Percentiles rank a stretch among this genome's conserved stretches.
Conservation (phyloP, 805 yeast genomes). For the Wickerhamomyces subpelliculosus region DNA sequence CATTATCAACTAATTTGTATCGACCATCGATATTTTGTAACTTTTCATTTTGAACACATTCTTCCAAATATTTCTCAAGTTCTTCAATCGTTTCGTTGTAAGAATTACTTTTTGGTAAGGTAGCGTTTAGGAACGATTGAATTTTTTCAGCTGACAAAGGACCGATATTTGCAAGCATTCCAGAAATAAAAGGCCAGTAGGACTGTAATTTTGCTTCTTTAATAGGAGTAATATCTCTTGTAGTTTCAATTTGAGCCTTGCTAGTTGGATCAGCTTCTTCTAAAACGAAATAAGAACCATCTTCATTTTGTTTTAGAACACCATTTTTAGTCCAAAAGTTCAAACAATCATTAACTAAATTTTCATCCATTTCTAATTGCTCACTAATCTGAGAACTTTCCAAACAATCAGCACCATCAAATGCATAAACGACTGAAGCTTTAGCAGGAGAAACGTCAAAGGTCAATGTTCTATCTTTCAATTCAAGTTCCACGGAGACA, state of each 20-base stretch:
- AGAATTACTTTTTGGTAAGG: slow-evolving; percentile 42
- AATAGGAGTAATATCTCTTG: not conserved
- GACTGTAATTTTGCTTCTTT: slow-evolving; percentile 2
- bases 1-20: too few species aligned
- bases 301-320: slow-evolving; percentile 36
- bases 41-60: not conserved
- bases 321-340: slow-evolving; percentile 60
- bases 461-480: slow-evolving; percentile 34
- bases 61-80: not conserved
- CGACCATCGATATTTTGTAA: not conserved
- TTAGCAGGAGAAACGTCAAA: slow-evolving; percentile 60
- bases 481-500: slow-evolving; percentile 51
- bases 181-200: slow-evolving; percentile 43
- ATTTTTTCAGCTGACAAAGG: slow-evolving; percentile 40
- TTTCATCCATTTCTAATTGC: slow-evolving; percentile 35
- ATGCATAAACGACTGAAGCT: slow-evolving; percentile 54
- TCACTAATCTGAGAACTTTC: slow-evolving; percentile 27
- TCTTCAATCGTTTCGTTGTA: slow-evolving; percentile 4
- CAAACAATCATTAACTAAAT: slow-evolving; percentile 32
- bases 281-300: slow-evolving; percentile 8
- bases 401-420: too few species aligned
- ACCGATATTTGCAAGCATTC: slow-evolving; percentile 54
- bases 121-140: slow-evolving; percentile 44
- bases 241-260: too few species aligned
- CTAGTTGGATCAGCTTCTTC: not conserved